These are phyloP conservation scores for Gaeumannomyces sp. DNA, from an alignment of 2,329 filamentous ascomycete species.

Conservation along the genomic window DNA sequence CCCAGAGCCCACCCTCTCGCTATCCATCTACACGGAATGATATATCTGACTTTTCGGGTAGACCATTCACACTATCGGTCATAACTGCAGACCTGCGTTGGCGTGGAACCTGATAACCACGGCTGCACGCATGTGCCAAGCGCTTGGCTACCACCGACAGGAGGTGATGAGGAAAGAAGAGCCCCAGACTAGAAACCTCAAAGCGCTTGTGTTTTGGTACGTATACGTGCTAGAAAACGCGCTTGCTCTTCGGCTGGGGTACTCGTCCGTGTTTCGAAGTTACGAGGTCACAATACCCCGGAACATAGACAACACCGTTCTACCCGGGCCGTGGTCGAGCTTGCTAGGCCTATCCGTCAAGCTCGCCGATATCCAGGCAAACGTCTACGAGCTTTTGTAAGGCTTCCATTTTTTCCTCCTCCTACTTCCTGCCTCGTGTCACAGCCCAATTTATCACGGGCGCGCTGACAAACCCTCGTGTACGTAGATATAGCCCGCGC, in stretches of 20 bases:
- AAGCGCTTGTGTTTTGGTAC: conserved; percentile 5
- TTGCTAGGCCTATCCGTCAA: conserved; percentile 2
- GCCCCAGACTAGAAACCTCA: background rate
- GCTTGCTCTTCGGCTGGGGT: conserved; percentile 1
- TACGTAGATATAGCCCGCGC: background rate
- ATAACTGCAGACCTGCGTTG: background rate
- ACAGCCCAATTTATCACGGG: no score
- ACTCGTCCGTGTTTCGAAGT: conserved; percentile 5
- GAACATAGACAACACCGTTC: background rate
- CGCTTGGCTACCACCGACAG: conserved; percentile 2
- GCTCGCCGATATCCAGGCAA: conserved; percentile 1
- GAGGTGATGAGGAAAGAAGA: background rate
- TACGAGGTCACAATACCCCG: conserved; percentile 3
- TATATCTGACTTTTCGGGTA: background rate
- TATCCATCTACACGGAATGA: no score
- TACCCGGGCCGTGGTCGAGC: conserved; percentile 1
- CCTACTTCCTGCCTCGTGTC: no score
- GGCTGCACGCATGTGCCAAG: background rate
- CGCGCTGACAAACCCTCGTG: background rate
- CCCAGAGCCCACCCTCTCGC: background rate
- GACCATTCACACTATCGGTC: conserved; percentile 3
- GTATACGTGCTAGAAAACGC: conserved; percentile 3
- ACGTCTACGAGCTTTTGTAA: conserved; percentile 1
- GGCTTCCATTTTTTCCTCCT: background rate
- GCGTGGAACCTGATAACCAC: conserved; percentile 5